Percentiles rank a stretch among this genome's conserved stretches.
Conservation (phyloP, 495 filamentous ascomycete genomes). For the Penicillium diatomitis region DNA sequence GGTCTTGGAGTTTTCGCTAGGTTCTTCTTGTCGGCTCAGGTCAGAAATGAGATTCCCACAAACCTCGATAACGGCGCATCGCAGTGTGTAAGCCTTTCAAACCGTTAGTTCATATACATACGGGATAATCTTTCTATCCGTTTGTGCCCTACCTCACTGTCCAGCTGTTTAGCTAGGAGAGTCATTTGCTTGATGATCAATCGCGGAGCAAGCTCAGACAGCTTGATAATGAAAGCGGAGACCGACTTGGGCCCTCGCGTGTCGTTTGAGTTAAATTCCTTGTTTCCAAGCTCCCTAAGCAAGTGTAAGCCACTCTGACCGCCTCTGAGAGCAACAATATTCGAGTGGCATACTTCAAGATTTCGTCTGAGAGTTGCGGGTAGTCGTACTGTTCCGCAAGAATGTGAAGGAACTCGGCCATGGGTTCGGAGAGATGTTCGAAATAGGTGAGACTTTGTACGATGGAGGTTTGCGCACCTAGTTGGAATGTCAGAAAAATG, state of each 20-base stretch:
- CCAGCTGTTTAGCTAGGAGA: slow-evolving; percentile 80
- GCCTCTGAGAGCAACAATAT: neutral
- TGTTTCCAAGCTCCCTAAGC: slow-evolving; percentile 78
- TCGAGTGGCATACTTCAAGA: slow-evolving; percentile 46
- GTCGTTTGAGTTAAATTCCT: slow-evolving; percentile 96
- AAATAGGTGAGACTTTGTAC: slow-evolving; percentile 97
- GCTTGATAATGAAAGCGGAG: slow-evolving; percentile 87
- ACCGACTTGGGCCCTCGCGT: slow-evolving; percentile 92
- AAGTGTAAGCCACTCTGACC: slow-evolving; percentile 14
- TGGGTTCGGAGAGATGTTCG: slow-evolving; percentile 93
- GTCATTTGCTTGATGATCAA: slow-evolving; percentile 97
- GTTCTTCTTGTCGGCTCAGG: slow-evolving; percentile 83
- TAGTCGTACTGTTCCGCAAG: slow-evolving; percentile 96
- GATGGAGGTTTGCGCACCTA: slow-evolving; percentile 94
- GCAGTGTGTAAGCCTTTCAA: slow-evolving; percentile 74
- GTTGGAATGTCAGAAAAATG: slow-evolving; percentile 6
- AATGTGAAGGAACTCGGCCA: slow-evolving; percentile 98
- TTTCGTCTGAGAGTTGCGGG: slow-evolving; percentile 88
- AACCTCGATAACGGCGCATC: slow-evolving; percentile 93
- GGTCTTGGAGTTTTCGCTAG: slow-evolving; percentile 79
- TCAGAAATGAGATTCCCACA: slow-evolving; percentile 93
- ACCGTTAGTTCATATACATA: no score
- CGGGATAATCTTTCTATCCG: no score
- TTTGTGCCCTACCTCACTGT: slow-evolving; percentile 63
- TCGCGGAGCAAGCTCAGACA: slow-evolving; percentile 91